phyloP scores from a whole-genome alignment of 2,329 filamentous ascomycete genomes.

The Didymella keratinophila region DNA sequence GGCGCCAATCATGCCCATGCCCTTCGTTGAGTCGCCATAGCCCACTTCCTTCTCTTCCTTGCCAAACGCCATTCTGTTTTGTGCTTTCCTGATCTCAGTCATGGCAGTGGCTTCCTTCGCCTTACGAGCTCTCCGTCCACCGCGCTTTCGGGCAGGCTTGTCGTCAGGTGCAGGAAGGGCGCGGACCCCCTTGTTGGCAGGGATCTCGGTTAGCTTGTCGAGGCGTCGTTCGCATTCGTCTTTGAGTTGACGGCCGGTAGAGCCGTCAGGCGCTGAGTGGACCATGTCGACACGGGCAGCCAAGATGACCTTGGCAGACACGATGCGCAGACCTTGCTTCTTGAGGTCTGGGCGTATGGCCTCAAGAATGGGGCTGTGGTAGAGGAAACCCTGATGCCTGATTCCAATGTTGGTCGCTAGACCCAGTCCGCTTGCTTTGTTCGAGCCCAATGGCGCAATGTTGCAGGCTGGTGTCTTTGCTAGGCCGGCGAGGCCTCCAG shows the following conservation, averaged over 20 bases:
- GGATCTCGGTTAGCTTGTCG: constrained; percentile 90
- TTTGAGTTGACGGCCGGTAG: constrained; percentile 81
- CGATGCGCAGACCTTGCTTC: constrained; percentile 92
- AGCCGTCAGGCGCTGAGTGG: constrained; percentile 81
- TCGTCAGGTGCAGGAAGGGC: constrained; percentile 93
- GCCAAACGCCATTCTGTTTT: constrained; percentile 95
- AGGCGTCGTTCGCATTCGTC: constrained; percentile 83
- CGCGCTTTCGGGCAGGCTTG: constrained; percentile 91
- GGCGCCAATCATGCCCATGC: constrained; percentile 94
- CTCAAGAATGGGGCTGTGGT: constrained; percentile 87
- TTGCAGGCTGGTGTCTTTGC: constrained; percentile 95
- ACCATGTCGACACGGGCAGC: constrained; percentile 89
- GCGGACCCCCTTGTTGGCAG: constrained; percentile 85
- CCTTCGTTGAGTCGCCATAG: constrained; percentile 86
- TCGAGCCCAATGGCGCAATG: constrained; percentile 86
- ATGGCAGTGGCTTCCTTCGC: constrained; percentile 97
- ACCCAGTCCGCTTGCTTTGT: constrained; percentile 80
- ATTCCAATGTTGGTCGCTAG: constrained; percentile 93
- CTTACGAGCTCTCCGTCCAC: constrained; percentile 86
- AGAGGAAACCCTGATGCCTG: constrained; percentile 91
- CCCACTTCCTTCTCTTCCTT: constrained; percentile 95
- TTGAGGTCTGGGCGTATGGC: constrained; percentile 86
- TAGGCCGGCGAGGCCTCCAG: constrained; percentile 85
- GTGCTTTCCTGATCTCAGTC: constrained; percentile 94
- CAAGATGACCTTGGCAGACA: constrained; percentile 91